Percentiles rank a stretch among this genome's conserved stretches.
phyloP scores from a whole-genome alignment of 176 grass and related monocot genomes.

The Stipa capillata region DNA sequence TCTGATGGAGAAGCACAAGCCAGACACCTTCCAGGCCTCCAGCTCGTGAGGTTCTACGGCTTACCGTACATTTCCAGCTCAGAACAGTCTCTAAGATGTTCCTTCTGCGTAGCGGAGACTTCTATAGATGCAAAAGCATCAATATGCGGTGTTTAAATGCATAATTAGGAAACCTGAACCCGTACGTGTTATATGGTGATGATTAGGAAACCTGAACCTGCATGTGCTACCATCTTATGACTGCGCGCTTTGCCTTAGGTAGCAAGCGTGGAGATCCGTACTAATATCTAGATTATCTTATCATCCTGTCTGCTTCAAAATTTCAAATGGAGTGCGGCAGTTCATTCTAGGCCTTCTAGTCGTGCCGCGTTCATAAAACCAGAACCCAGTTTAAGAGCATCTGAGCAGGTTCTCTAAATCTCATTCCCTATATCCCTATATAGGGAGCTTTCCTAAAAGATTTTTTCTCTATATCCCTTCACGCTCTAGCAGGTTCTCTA shows the following conservation, averaged over 20 bases:
- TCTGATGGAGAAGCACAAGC: constrained; percentile 78
- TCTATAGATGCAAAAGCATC: neutral
- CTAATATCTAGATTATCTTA: neutral
- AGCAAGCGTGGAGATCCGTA: neutral
- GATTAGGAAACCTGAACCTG: neutral
- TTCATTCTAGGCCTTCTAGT: too few relatives aligned
- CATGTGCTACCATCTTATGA: neutral
- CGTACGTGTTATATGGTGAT: neutral
- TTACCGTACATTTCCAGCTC: neutral
- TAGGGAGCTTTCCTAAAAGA: too few relatives aligned
- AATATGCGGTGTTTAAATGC: neutral
- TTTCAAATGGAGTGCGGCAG: neutral
- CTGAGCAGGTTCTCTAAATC: too few relatives aligned
- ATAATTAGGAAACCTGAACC: neutral
- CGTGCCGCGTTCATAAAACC: too few relatives aligned
- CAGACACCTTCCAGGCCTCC: constrained; percentile 49
- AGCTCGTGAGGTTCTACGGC: constrained; percentile 8
- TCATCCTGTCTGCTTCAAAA: neutral
- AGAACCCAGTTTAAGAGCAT: too few relatives aligned
- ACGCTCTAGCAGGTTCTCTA: too few relatives aligned
- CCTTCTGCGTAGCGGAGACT: neutral
- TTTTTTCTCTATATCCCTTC: too few relatives aligned
- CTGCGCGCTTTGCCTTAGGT: neutral
- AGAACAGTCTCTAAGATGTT: neutral
- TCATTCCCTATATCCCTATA: too few relatives aligned